phyloP scores from a whole-genome alignment of 768 basidiomycete genomes.

The Gyrodon lividus region DNA sequence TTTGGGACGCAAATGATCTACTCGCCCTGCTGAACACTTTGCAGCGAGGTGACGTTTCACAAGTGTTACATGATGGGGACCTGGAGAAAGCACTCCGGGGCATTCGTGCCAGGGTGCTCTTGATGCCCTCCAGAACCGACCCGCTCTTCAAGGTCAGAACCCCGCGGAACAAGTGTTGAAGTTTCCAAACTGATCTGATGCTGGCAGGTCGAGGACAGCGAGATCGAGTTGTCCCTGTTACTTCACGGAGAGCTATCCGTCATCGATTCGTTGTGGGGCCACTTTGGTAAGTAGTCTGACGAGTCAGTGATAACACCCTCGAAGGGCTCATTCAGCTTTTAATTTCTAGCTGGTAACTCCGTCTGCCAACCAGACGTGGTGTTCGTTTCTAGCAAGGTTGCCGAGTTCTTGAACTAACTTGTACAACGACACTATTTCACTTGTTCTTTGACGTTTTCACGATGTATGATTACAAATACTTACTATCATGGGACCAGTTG shows the following conservation, averaged over 20 bases:
- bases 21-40: conserved; percentile 47
- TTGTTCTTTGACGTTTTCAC: too few species aligned
- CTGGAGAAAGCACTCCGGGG: conserved; percentile 35
- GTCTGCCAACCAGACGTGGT: conserved; percentile 33
- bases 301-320: too few species aligned
- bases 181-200: neutral
- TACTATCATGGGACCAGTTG: too few species aligned
- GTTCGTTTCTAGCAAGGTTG: conserved; percentile 39
- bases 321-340: neutral
- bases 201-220: conserved; percentile 49
- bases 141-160: conserved; percentile 48
- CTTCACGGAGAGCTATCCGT: conserved; percentile 42
- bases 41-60: conserved; percentile 48
- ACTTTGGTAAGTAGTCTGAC: conserved; percentile 40
- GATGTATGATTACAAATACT: too few species aligned
- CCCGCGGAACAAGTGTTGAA: neutral
- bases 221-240: conserved; percentile 41
- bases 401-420: conserved; percentile 38
- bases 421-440: neutral
- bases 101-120: conserved; percentile 49
- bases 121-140: conserved; percentile 59
- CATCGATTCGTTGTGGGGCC: conserved; percentile 57
- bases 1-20: conserved; percentile 54
- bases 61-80: conserved; percentile 40
- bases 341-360: conserved; percentile 36